phyloP scores from a whole-genome alignment of 2,329 filamentous ascomycete species.

The Hirsutella thompsonii region DNA sequence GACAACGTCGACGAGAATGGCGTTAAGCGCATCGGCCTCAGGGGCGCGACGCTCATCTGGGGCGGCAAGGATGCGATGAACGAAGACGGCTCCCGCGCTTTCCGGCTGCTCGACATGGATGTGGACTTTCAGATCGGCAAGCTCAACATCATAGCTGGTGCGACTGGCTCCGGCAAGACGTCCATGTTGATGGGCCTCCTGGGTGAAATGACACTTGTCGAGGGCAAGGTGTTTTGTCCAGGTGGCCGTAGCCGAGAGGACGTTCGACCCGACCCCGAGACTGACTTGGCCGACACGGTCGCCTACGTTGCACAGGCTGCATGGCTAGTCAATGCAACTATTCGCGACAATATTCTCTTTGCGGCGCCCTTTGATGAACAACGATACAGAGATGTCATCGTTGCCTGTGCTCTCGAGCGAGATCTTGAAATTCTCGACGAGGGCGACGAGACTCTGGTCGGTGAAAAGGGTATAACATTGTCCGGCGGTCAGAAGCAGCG shows the following conservation, averaged over 20 bases:
- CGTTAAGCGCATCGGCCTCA: conserved; percentile 69
- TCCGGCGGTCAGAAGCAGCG: conserved; percentile 97
- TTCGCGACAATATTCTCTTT: conserved; percentile 93
- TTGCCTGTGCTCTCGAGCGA: conserved; percentile 80
- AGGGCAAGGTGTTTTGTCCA: conserved; percentile 72
- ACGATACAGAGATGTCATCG: conserved; percentile 77
- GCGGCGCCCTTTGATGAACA: conserved; percentile 67
- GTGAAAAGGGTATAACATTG: conserved; percentile 92
- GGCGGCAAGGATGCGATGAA: conserved; percentile 52
- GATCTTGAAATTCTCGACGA: conserved; percentile 87
- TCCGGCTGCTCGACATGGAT: conserved; percentile 72
- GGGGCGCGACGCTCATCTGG: conserved; percentile 80
- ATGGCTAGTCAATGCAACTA: conserved; percentile 91
- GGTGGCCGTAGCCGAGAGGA: conserved; percentile 80
- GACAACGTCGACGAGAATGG: conserved; percentile 57
- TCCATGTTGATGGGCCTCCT: conserved; percentile 91
- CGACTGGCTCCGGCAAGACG: conserved; percentile 91
- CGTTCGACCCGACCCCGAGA: conserved; percentile 66
- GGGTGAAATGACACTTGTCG: conserved; percentile 84
- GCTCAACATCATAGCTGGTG: conserved; percentile 84
- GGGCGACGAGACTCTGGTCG: conserved; percentile 86
- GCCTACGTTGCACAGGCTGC: conserved; percentile 95
- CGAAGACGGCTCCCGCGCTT: conserved; percentile 57
- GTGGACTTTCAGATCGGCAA: conserved; percentile 74
- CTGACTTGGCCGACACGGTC: conserved; percentile 78